A percentile compares a stretch with the other conserved stretches of the same genome.
phyloP scores from a whole-genome alignment of 306 rosid genomes.

The Corylus avellana region DNA sequence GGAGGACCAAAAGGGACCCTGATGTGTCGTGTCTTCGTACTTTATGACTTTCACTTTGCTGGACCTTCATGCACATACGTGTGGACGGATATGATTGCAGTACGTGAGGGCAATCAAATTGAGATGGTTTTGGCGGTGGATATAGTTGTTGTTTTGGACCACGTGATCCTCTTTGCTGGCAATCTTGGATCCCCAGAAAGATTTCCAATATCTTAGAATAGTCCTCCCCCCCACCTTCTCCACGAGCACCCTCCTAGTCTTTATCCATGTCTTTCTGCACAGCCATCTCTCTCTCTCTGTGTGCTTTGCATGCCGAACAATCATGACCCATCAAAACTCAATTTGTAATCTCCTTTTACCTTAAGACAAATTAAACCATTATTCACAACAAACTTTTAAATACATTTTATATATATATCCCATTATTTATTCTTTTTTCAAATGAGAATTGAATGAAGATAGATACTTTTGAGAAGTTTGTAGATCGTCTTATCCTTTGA shows the following conservation, averaged over 20 bases:
- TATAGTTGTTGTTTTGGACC: conserved; percentile 37
- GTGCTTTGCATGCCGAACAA: not conserved
- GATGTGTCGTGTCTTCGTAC: not conserved
- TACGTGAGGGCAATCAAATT: conserved; percentile 2
- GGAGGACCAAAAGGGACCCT: not conserved
- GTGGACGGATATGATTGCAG: conserved; percentile 2
- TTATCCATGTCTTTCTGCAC: not conserved
- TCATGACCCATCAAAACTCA: not conserved
- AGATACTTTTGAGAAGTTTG: too few relatives aligned
- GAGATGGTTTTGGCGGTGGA: conserved; percentile 26
- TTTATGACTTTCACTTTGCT: not conserved
- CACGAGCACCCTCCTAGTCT: not conserved
- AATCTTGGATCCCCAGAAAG: conserved; percentile 64
- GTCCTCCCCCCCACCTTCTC: conserved; percentile 40
- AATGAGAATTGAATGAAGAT: too few relatives aligned
- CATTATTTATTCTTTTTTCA: too few relatives aligned
- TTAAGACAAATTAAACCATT: too few relatives aligned
- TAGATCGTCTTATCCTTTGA: not conserved
- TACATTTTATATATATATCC: too few relatives aligned
- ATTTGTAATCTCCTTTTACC: not conserved
- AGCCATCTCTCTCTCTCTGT: not conserved
- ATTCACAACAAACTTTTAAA: too few relatives aligned
- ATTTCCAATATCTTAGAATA: conserved; percentile 60
- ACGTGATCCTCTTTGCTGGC: conserved; percentile 43
- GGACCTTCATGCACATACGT: conserved; percentile 23